These are phyloP conservation scores for Globisporangium uncinulatum DNA, from an alignment of 352 stramenopile genomes.

Conservation along the genomic window DNA sequence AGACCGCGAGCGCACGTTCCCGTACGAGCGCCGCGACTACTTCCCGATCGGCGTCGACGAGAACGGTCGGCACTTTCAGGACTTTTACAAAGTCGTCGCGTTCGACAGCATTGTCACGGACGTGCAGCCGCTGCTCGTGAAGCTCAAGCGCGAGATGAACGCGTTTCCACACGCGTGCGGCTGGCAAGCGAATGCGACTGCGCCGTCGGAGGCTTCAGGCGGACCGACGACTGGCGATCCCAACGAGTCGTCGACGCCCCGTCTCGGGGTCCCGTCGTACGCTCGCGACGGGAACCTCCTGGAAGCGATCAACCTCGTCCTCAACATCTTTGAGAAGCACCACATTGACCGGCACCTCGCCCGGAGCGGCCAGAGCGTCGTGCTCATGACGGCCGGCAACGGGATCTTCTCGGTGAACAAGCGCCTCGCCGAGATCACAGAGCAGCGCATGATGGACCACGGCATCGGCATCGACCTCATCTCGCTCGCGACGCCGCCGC, in stretches of 20 bases:
- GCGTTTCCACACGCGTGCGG: conserved; percentile 62
- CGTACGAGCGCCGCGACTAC: conserved; percentile 52
- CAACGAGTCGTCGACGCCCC: conserved; percentile 8
- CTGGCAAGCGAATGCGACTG: conserved; percentile 28
- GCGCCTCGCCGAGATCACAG: conserved; percentile 94
- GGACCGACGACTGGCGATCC: conserved; percentile 2
- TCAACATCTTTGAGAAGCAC: conserved; percentile 99
- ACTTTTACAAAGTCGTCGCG: conserved; percentile 83
- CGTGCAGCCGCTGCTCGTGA: conserved; percentile 56
- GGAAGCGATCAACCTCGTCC: conserved; percentile 97
- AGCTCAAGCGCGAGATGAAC: conserved; percentile 78
- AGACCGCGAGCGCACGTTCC: conserved; percentile 49
- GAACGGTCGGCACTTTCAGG: conserved; percentile 72
- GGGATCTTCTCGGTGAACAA: conserved; percentile 97
- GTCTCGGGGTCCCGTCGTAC: conserved; percentile 51
- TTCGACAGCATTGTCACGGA: conserved; percentile 72
- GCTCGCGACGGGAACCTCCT: conserved; percentile 93
- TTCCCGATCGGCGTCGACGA: conserved; percentile 73
- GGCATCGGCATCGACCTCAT: conserved; percentile 99
- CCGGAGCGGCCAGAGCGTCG: conserved; percentile 94
- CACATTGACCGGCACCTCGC: conserved; percentile 97
- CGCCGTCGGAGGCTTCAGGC: conserved; percentile 14
- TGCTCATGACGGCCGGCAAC: conserved; percentile 93
- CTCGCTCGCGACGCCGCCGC: conserved; percentile 89
- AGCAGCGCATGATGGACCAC: conserved; percentile 99